Percentiles rank a stretch among this genome's conserved stretches.
phyloP scores from a whole-genome alignment of 495 filamentous ascomycete genomes.

The Ramalina intermedia region DNA sequence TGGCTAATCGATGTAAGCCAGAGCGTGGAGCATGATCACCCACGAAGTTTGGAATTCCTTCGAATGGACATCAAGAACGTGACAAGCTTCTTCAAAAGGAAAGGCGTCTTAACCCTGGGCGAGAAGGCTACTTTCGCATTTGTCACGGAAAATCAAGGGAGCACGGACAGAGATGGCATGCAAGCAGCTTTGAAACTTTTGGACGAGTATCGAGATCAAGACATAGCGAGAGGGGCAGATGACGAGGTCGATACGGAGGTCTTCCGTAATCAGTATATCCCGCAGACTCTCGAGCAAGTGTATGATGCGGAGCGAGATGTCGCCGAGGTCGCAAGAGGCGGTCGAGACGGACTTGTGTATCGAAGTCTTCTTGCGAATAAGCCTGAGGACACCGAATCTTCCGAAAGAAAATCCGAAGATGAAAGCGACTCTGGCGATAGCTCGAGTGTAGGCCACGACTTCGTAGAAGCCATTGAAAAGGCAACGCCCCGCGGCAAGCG shows the following conservation, averaged over 20 bases:
- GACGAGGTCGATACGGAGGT: conserved; percentile 72
- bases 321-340: conserved; percentile 55
- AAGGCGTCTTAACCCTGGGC: conserved; percentile 62
- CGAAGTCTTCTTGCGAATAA: conserved; percentile 62
- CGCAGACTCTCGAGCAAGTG: conserved; percentile 83
- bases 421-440: conserved; percentile 26
- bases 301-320: conserved; percentile 91
- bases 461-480: conserved; percentile 32
- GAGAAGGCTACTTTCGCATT: conserved; percentile 70
- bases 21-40: conserved; percentile 92
- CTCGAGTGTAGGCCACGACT: conserved; percentile 15
- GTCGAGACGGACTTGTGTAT: conserved; percentile 64
- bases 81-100: conserved; percentile 74
- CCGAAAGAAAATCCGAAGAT: conserved; percentile 24
- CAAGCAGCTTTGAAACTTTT: conserved; percentile 33
- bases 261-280: conserved; percentile 89
- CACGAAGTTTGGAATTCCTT: conserved; percentile 77
- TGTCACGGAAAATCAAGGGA: conserved; percentile 45
- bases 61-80: conserved; percentile 97
- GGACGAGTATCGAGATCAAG: conserved; percentile 30
- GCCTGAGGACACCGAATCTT: conserved; percentile 24
- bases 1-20: conserved; percentile 97
- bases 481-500: conserved; percentile 70
- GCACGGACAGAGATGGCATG: conserved; percentile 37
- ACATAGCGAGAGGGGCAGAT: conserved; percentile 22